Evolutionary conservation across 768 basidiomycete genomes (phyloP), one percentile per base, ranked within the genome.

Genomic region (Phlegmacium glaucopus): DNA sequence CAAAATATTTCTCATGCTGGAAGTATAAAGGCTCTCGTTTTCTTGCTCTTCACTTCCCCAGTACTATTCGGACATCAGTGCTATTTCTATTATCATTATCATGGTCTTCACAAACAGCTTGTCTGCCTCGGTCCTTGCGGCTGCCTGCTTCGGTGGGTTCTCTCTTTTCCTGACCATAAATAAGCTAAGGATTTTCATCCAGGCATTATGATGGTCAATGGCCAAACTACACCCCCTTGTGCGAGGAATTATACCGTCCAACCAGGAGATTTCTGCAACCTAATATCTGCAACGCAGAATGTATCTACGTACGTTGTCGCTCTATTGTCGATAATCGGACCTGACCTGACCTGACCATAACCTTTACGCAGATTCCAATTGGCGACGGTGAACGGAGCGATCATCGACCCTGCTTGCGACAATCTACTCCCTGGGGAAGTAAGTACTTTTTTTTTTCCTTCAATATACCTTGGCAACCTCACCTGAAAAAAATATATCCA

Each of bases 401-500:
- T 62, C 51, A 78, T 86, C 57, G 67, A 82, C 57, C 51, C 76
- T 1, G 57, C 53, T 15, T 87, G 87, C 60, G 62, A 65, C 44
- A 82, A 87, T 63, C 68, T 87, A 39, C 61, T 59, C 13, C 50
- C 68, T n/a, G 79, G 72, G 45, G 69, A 80, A 68, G 79, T 76
- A 43, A 45, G 63, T 11, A 6, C 37, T 22, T 3, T 7, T 39
- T 13, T 22, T n/a, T 30, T 8, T 2, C 13, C n/a, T n/a, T n/a
- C n/a, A n/a, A n/a, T n/a, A n/a, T n/a, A n/a, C n/a, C n/a, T n/a
- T n/a, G n/a, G n/a, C n/a, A n/a, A n/a, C 25, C 1, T 30, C 44
- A 51, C 11, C 40, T 41, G 3, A 15, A 4, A 13, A 16, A 39
- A 7, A 5, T 29, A 10, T 13, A 16, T 17, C n/a, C 51, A 79